Base-by-base conservation (phyloP, 2,329 filamentous ascomycete species). In the Exophiala sp. region DNA sequence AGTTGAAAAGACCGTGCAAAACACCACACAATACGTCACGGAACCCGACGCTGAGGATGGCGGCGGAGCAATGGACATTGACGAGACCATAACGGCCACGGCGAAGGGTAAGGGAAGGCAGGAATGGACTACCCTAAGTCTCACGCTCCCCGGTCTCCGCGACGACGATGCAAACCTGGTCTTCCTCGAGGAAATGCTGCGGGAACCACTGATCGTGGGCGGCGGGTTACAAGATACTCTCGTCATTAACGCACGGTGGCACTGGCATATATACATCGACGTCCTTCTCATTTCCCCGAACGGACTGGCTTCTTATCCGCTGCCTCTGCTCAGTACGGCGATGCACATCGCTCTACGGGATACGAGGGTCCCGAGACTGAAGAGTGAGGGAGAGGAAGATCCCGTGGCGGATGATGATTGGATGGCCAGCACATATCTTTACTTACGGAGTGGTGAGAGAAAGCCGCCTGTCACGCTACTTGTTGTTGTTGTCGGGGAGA, bases 351-450 rank as follows among this genome's bases (percentile, higher is more conserved):
- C 94, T 2, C 87, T 99, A 43, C 84, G 96, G 58, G 86, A 89
- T 29, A 92, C 94, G 5, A 85, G 88, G 60, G 79, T 97, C 2
- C 94, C 94, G 6, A 82, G 85, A 21, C 78, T 96, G 47, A 89
- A 89, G 69, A 96, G 91, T 1, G 88, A 95, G 70, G 83, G 83
- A 54, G 92, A 97, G 72, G 94, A 99, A 74, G 94, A 99, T 65
- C 94, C 94, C 10, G 85, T 96, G 68, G 99, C 99, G 72, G 88
- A 96, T 74, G 94, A 99, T 73, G 94, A 99, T 75, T 99, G 94
- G 94, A 89, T 88, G 60, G 88, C 87, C 12, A 85, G 91, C 1
- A 79, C 83, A 14, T 85, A 84, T 53, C 76, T 99, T 29, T 99
- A 95, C 73, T 81, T 85, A 1, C 79, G 78, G 34, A 49, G 35